Evolutionary conservation across 352 stramenopile species (phyloP).

Genomic region (Aphanomyces invadans): DNA sequence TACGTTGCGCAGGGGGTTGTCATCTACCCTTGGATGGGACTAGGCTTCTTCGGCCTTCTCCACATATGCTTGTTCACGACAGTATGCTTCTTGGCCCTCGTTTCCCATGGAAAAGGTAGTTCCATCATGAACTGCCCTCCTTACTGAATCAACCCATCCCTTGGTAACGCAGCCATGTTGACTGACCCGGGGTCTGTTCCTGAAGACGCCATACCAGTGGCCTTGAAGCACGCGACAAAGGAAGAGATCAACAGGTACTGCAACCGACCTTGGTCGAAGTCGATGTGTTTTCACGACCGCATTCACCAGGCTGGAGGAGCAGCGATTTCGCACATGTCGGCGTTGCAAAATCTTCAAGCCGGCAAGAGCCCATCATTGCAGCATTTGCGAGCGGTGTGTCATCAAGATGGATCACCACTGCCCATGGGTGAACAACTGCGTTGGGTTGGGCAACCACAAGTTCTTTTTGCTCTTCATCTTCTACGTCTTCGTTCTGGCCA

Average conservation of each 20-base stretch:
- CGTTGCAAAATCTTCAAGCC: constrained; percentile 96
- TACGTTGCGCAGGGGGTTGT: constrained; percentile 54
- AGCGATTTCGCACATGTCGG: constrained; percentile 77
- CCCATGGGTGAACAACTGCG: constrained; percentile 99
- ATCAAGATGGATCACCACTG: constrained; percentile 99
- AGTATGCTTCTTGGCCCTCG: constrained; percentile 84
- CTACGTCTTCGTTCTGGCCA: constrained; percentile 91
- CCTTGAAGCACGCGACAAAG: constrained; percentile 60
- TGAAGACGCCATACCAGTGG: constrained; percentile 85
- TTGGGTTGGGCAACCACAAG: constrained; percentile 99
- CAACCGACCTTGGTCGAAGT: not conserved
- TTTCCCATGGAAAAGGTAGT: constrained; percentile 90
- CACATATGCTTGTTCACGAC: constrained; percentile 60
- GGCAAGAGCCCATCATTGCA: constrained; percentile 93
- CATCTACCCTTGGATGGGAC: constrained; percentile 86
- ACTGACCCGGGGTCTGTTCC: constrained; percentile 96
- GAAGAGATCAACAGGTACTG: constrained; percentile 58
- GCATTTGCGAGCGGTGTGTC: constrained; percentile 92
- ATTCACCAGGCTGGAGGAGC: constrained; percentile 58
- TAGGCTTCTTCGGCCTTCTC: constrained; percentile 54
- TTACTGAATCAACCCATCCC: too few species aligned
- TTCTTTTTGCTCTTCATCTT: constrained; percentile 88
- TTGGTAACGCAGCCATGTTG: constrained; percentile 98
- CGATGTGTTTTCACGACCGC: not conserved
- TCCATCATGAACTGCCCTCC: too few species aligned